A percentile compares a stretch with the other conserved stretches of the same genome.
These are phyloP conservation scores for Ganoderma meredithae DNA, from an alignment of 1,284 basidiomycete species.

Conservation along the genomic window DNA sequence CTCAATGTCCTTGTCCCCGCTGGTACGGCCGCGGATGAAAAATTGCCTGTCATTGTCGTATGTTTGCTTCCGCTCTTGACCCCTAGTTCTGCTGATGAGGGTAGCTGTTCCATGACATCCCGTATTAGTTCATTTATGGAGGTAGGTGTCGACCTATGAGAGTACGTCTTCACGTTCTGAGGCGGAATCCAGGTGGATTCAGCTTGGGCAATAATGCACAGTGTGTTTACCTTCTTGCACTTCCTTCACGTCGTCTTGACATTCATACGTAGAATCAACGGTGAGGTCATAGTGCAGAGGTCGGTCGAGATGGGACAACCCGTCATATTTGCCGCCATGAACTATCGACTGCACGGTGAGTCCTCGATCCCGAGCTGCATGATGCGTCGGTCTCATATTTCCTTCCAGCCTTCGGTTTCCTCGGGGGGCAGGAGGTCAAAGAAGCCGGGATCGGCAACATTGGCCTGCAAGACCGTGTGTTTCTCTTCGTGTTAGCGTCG, in stretches of 20 bases:
- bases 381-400: too few relatives aligned
- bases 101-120: background rate
- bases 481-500: background rate
- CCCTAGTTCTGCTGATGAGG: background rate
- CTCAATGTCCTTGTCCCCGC: constrained; percentile 50
- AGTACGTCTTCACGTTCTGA: background rate
- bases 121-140: constrained; percentile 1
- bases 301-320: constrained; percentile 2
- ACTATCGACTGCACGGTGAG: constrained; percentile 1
- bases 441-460: background rate
- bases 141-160: background rate
- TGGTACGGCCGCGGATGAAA: constrained; percentile 28
- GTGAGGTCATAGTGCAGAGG: constrained; percentile 3
- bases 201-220: background rate
- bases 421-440: background rate
- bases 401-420: constrained; percentile 2
- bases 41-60: constrained; percentile 50
- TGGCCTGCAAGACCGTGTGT: constrained; percentile 53
- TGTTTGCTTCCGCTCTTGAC: background rate
- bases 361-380: background rate
- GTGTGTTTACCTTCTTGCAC: background rate
- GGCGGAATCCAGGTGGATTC: background rate
- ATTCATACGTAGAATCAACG: background rate
- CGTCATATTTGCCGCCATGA: background rate
- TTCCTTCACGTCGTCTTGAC: background rate